A percentile compares a stretch with the other conserved stretches of the same genome.
Conservation (phyloP, 495 filamentous ascomycete genomes). For the Cercophora scortea region DNA sequence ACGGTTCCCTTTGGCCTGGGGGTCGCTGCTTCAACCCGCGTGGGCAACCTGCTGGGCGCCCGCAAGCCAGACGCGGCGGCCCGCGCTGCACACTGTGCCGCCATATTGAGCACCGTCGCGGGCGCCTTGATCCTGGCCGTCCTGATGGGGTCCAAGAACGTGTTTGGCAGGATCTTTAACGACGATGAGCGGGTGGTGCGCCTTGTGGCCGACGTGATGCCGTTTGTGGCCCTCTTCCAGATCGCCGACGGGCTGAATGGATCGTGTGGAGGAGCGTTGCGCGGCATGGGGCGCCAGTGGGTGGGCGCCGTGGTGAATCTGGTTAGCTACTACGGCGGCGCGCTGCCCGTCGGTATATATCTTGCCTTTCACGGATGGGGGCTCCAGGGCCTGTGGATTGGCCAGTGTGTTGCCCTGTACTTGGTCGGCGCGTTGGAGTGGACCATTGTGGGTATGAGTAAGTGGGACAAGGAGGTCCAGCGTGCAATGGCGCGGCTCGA, state of each 20-base stretch:
- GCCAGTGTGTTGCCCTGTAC: slow-evolving; percentile 84
- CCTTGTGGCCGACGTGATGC: slow-evolving; percentile 76
- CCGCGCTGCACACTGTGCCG: slow-evolving; percentile 69
- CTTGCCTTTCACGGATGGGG: slow-evolving; percentile 90
- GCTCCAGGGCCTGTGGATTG: slow-evolving; percentile 75
- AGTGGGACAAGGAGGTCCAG: slow-evolving; percentile 71
- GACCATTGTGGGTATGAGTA: slow-evolving; percentile 67
- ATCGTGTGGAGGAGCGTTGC: slow-evolving; percentile 71
- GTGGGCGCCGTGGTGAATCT: slow-evolving; percentile 83
- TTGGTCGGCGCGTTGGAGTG: slow-evolving; percentile 74
- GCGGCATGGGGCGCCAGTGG: slow-evolving; percentile 86
- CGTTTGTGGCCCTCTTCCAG: slow-evolving; percentile 84
- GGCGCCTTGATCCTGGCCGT: slow-evolving; percentile 62
- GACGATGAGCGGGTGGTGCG: slow-evolving; percentile 65
- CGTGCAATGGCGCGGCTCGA: slow-evolving; percentile 76
- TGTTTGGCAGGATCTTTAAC: slow-evolving; percentile 82
- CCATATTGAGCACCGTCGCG: slow-evolving; percentile 61
- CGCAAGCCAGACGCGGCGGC: slow-evolving; percentile 59
- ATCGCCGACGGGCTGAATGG: slow-evolving; percentile 87
- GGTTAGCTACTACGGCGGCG: slow-evolving; percentile 81
- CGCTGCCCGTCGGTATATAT: slow-evolving; percentile 75
- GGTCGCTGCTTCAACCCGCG: slow-evolving; percentile 69
- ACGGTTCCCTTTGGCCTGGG: slow-evolving; percentile 89
- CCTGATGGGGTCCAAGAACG: slow-evolving; percentile 64
- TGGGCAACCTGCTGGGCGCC: slow-evolving; percentile 78